A percentile compares a stretch with the other conserved stretches of the same genome.
Conservation (phyloP, 257 asterid genomes). For the Cruciata laevipes region DNA sequence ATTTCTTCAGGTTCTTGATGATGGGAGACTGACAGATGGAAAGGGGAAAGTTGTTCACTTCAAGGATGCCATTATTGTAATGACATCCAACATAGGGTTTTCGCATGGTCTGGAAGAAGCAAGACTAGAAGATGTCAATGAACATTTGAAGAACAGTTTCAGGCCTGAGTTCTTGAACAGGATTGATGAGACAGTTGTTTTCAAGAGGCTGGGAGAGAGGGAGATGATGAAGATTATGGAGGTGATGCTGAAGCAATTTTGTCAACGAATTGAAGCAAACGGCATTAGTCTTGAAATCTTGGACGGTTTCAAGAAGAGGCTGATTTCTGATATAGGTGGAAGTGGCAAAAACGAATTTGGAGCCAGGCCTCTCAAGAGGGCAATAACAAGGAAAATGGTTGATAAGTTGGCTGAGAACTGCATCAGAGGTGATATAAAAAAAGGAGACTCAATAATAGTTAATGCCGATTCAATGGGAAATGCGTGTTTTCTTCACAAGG, state of each 20-base stretch:
- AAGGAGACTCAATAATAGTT: slow-evolving; percentile 56
- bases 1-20: slow-evolving; percentile 86
- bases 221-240: slow-evolving; percentile 80
- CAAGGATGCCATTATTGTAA: slow-evolving; percentile 72
- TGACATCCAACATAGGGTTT: slow-evolving; percentile 71
- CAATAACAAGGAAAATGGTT: slow-evolving; percentile 74
- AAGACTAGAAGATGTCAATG: slow-evolving; percentile 36
- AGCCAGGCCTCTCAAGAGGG: slow-evolving; percentile 76
- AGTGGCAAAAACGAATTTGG: slow-evolving; percentile 59
- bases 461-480: slow-evolving; percentile 56
- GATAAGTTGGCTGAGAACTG: slow-evolving; percentile 83
- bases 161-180: slow-evolving; percentile 81
- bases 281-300: slow-evolving; percentile 58
- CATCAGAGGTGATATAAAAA: slow-evolving; percentile 56
- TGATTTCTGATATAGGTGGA: slow-evolving; percentile 53
- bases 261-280: slow-evolving; percentile 40
- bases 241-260: slow-evolving; percentile 60
- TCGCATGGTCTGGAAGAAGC: slow-evolving; percentile 54
- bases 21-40: slow-evolving; percentile 77
- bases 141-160: slow-evolving; percentile 61
- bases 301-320: slow-evolving; percentile 53
- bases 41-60: slow-evolving; percentile 78
- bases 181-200: slow-evolving; percentile 72
- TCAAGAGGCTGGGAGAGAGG: slow-evolving; percentile 62
- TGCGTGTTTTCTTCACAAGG: background rate